Evolutionary conservation across 257 asterid species (phyloP).

Genomic region (Plantago ovata): DNA sequence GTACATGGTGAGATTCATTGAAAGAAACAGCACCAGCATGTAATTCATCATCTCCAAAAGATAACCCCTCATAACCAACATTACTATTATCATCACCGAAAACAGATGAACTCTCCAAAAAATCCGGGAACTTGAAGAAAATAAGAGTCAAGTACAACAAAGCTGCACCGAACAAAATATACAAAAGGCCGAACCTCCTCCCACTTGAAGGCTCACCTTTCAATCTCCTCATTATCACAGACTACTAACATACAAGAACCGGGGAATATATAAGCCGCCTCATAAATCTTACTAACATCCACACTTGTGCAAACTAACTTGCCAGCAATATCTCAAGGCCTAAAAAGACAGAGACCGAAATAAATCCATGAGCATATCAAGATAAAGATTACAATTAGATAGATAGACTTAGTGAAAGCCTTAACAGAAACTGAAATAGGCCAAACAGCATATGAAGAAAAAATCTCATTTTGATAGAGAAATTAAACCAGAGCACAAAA

Average conservation of each 20-base stretch:
- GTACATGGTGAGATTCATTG: conserved; percentile 50
- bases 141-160: conserved; percentile 67
- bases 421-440: too few relatives aligned
- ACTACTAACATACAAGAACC: neutral
- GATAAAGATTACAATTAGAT: too few relatives aligned
- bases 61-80: conserved; percentile 36
- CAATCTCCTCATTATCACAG: conserved; percentile 58
- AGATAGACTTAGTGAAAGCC: too few relatives aligned
- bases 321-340: too few relatives aligned
- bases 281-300: too few relatives aligned
- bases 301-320: too few relatives aligned
- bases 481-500: neutral
- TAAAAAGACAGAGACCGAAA: conserved; percentile 15
- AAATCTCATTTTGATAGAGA: neutral
- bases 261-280: too few relatives aligned
- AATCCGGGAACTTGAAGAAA: conserved; percentile 61
- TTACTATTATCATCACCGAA: conserved; percentile 34
- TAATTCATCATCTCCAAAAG: conserved; percentile 31
- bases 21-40: conserved; percentile 27
- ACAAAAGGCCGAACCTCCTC: conserved; percentile 65
- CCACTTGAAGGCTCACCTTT: conserved; percentile 57
- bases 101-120: conserved; percentile 55
- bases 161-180: conserved; percentile 57
- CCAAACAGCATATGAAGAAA: too few relatives aligned
- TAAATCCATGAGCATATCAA: conserved; percentile 5